A percentile compares a stretch with the other conserved stretches of the same genome.
phyloP scores from a whole-genome alignment of 2,329 filamentous ascomycete genomes.

The Fusarium sororula region DNA sequence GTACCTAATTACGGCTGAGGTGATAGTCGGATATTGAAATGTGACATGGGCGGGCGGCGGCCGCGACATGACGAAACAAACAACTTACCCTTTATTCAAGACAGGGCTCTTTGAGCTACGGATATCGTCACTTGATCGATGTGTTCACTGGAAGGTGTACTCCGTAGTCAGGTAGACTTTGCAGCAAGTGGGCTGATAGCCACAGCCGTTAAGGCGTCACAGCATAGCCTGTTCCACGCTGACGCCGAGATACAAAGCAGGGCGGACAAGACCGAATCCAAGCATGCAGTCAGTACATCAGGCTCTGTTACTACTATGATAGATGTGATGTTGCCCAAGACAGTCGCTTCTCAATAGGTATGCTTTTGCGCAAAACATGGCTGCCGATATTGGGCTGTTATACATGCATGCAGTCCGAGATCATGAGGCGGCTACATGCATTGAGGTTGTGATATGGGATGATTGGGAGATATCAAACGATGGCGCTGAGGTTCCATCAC shows the following conservation, averaged over 20 bases:
- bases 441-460: conserved; percentile 27
- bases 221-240: not conserved
- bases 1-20: conserved; percentile 11
- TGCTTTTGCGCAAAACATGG: conserved; percentile 12
- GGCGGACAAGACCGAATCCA: conserved; percentile 17
- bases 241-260: conserved; percentile 11
- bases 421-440: conserved; percentile 30
- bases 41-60: not conserved
- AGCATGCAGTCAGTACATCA: conserved; percentile 19
- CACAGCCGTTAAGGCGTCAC: not conserved
- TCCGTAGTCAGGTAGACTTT: not conserved
- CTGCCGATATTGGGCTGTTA: conserved; percentile 25
- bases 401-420: conserved; percentile 23
- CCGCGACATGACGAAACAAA: not conserved
- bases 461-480: conserved; percentile 25
- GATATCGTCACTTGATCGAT: not conserved
- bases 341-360: not conserved
- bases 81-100: not conserved
- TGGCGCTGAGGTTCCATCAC: conserved; percentile 20
- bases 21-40: conserved; percentile 12
- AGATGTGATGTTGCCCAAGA: conserved; percentile 7
- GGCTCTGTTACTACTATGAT: conserved; percentile 2
- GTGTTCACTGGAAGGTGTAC: not conserved
- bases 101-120: conserved; percentile 1
- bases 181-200: conserved; percentile 18